These are phyloP conservation scores for Aureobasidium namibiae DNA, from an alignment of 2,329 filamentous ascomycete species.

Conservation along the genomic window DNA sequence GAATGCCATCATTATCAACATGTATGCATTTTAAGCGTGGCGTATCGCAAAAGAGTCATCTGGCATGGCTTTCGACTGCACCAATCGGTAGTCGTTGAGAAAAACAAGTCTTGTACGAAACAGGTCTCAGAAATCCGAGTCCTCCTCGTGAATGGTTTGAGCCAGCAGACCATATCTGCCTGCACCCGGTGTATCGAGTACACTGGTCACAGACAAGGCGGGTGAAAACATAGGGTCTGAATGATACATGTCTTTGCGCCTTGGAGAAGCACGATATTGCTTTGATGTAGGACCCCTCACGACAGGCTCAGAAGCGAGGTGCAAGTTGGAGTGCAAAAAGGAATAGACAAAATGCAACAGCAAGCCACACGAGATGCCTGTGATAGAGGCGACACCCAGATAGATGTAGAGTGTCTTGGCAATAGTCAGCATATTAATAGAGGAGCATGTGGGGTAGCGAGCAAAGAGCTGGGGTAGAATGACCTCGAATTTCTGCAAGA, in stretches of 20 bases:
- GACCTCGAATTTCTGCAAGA: conserved; percentile 48
- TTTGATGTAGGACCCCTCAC: conserved; percentile 20
- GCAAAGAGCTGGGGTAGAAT: background rate
- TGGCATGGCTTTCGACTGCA: conserved; percentile 8
- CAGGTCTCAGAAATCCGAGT: conserved; percentile 40
- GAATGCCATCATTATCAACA: no score
- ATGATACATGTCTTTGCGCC: conserved; percentile 18
- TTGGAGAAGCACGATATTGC: conserved; percentile 25
- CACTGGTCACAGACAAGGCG: conserved; percentile 16
- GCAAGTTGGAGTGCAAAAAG: conserved; percentile 32
- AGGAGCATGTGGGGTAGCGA: background rate
- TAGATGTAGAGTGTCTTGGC: conserved; percentile 43
- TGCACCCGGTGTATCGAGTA: conserved; percentile 23
- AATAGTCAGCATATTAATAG: conserved; percentile 26
- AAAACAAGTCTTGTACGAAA: background rate
- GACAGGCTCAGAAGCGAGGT: conserved; percentile 13
- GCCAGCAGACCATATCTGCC: conserved; percentile 46
- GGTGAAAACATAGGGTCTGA: conserved; percentile 18
- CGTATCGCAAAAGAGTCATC: conserved; percentile 3
- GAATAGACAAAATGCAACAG: conserved; percentile 50
- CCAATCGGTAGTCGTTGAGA: background rate
- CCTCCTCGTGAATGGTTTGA: conserved; percentile 64
- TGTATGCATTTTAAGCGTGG: conserved; percentile 12
- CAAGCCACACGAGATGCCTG: conserved; percentile 58
- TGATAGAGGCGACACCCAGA: conserved; percentile 57